A percentile compares a stretch with the other conserved stretches of the same genome.
Evolutionary conservation across 2,329 filamentous ascomycete genomes (phyloP).

Genomic region (Arthrinium phaeospermum): DNA sequence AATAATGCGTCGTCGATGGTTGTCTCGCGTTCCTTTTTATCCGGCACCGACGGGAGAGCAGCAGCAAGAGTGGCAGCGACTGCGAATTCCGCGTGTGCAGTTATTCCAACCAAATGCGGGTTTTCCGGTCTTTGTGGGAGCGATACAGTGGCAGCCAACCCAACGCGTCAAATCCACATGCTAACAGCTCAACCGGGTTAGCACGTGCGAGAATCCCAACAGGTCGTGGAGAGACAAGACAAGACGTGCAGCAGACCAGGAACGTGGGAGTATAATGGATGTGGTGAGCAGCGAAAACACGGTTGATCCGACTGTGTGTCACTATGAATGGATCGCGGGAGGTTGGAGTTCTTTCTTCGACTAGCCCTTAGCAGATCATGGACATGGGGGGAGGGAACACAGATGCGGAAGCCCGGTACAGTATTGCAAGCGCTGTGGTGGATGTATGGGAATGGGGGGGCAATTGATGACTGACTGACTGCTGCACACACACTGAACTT

Average conservation of each 20-base stretch:
- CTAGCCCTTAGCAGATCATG: background rate
- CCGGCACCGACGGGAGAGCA: background rate
- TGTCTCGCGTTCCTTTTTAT: constrained; percentile 2
- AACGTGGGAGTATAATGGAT: background rate
- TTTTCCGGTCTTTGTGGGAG: constrained; percentile 19
- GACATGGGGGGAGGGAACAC: background rate
- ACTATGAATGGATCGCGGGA: background rate
- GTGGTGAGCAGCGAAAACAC: background rate
- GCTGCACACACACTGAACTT: background rate
- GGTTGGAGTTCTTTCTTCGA: constrained; percentile 10
- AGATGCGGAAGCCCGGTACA: background rate
- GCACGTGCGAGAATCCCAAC: constrained; percentile 8
- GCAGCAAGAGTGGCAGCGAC: background rate
- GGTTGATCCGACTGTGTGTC: background rate
- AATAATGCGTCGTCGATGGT: background rate
- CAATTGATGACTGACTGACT: constrained; percentile 12
- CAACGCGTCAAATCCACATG: constrained; percentile 16
- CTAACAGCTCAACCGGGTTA: constrained; percentile 10
- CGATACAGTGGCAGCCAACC: constrained; percentile 19
- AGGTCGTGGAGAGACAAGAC: background rate
- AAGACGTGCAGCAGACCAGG: background rate
- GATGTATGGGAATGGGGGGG: background rate
- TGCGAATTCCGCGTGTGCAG: constrained; percentile 9
- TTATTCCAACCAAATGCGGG: constrained; percentile 17
- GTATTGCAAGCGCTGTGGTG: constrained; percentile 12